Base-by-base conservation (phyloP, 495 filamentous ascomycete genomes). In the Gamarada debralockiae region DNA sequence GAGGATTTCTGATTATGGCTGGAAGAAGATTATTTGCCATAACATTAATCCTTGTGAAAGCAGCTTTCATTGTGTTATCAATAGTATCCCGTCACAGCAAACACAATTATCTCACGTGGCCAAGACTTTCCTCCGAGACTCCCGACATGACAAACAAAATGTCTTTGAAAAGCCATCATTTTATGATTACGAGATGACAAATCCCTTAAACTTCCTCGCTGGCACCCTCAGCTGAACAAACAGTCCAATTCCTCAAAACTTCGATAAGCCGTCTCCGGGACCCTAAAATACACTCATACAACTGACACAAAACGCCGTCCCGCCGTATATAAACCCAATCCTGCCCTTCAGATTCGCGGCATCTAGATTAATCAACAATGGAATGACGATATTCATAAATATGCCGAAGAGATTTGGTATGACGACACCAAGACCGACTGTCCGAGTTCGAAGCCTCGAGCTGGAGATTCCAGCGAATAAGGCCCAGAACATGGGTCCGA, bases 211-310 rank as follows among this genome's bases (percentile, higher is more conserved):
- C 62, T 86, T 83, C 52, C 85, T 73, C 8, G 86, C 86, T 52
- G 72, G 78, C 20, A 86, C 70, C 1, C 70, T 65, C 34, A 73
- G 67, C 67, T 87, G 76, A 89, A 90, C 31, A 90, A 72, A 21
- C 84, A 42, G 60, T 89, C 85, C 51, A 90, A 65, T 64, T 89
- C 86, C 10, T 82, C 84, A 59, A 85, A 90, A 0, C 82, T 78
- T 37, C 85, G 78, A 12, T 82, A 84, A 2, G 70, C 67, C 0
- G 86, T 85, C 57, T 89, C 86, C 0, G 85, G 86, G 3, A 90
- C 77, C 12, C 85, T 80, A 73, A 89, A 88, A 67, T 78, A 89
- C 0, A 77, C 76, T 67, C 85, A 89, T 3, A 87, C 65, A 47
- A 42, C 23, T 21, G 21, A 25, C 27, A 40, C 15, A 15, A n/a